Base-by-base conservation (phyloP, 75 land plant species). In the Cunninghamia lanceolata region DNA sequence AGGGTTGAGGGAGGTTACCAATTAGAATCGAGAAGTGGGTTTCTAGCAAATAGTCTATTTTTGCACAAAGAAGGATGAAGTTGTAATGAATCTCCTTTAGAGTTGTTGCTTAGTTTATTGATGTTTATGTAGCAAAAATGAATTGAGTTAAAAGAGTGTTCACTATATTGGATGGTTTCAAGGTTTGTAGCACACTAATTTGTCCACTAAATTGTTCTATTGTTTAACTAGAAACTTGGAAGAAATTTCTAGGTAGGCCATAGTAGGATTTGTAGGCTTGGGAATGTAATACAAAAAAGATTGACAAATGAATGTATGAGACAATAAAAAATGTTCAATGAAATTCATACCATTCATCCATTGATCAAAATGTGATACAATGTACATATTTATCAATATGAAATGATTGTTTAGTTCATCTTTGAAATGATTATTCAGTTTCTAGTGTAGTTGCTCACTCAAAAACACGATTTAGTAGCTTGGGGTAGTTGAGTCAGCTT, bases 41-140 rank as follows among this genome's bases (percentile, higher is more conserved):
- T 84, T 91, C 92, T 2, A 91, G 63, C 28, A 91, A 40, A 40
- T 84, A 90, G 71, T 91, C 92, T 15, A 89, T 90, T 40, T 40
- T 11, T 38, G 89, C 92, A 84, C 90, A 89, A 45, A 91, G 87
- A 14, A 3, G 38, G n/a, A 89, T 89, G 45, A 89, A 86, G 30
- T 81, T 88, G 36, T 82, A 36, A 53, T 90, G 54, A 46, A 88
- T 87, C 28, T 68, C 42, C 59, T 89, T 90, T 4, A 89, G 63
- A 8, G n/a, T 89, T 74, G 32, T 34, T 19, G 40, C 76, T 71
- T 21, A 89, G 52, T 17, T 43, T 30, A 9, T 43, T 76, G 68
- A 85, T 42, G 66, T 89, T 87, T 28, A 87, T 85, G 54, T 83
- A 82, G 16, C 90, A 91, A 28, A 87, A 32, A 28, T 82, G 38